Base-by-base conservation (phyloP, 139 green algal genomes). In the Eudorina sp. region DNA sequence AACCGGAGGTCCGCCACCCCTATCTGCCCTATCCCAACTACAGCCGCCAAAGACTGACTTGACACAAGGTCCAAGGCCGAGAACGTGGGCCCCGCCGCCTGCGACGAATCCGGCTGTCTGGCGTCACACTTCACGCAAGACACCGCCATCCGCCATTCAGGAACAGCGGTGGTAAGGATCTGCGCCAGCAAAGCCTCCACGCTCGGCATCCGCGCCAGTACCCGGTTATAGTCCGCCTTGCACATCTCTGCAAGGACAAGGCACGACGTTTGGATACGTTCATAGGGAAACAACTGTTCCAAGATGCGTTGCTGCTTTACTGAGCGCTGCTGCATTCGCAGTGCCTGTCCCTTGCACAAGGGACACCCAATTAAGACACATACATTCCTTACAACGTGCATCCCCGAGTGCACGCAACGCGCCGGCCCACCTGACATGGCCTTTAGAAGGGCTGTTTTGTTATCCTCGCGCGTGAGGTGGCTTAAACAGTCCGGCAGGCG, bases 151-250 rank as follows among this genome's bases (percentile, higher is more conserved):
- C 64, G 64, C 89, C 89, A 92, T n/a, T 90, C 89, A 4, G 84
- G 72, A 48, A 88, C 64, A 0, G 51, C 73, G 2, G 48, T 53
- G 7, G 64, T 80, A 38, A 92, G 45, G 41, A 90, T 64, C 36
- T 90, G 89, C 9, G n/a, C 46, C 5, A 92, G 43, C 36, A 90
- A 58, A 14, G 84, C 41, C 25, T 89, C 64, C 41, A 90, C 89
- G 40, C 53, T 72, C 0, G 51, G 34, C 89, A 92, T 90, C 38
- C 80, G 78, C 6, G 38, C 53, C 53, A 53, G 9, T 3, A 90
- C 89, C 14, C 68, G 46, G 6, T 0, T 13, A 16, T 29, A 69
- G n/a, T 92, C 89, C 2, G 84, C 55, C 64, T 89, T 90, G 64
- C 84, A 79, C 27, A 45, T 78, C 21, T 83, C 88, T 89, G 88